A percentile compares a stretch with the other conserved stretches of the same genome.
These are phyloP conservation scores for Fusarium algeriense DNA, from an alignment of 2,329 filamentous ascomycete genomes.

Conservation along the genomic window DNA sequence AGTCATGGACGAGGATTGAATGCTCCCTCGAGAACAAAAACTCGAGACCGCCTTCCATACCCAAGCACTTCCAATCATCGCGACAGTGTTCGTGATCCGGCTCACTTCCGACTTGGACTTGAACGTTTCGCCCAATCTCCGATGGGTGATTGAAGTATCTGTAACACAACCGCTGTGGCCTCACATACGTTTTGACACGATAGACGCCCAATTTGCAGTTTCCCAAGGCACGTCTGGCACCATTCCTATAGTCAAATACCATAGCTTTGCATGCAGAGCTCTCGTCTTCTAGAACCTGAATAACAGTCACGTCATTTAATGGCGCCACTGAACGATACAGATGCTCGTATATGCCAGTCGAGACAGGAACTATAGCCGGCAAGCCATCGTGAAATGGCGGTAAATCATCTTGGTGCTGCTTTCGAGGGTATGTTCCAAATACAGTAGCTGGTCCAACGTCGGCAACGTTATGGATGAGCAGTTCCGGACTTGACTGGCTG, in stretches of 20 bases:
- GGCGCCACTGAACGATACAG: conserved; percentile 1
- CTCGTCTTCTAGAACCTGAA: conserved; percentile 4
- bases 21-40: conserved; percentile 17
- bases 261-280: conserved; percentile 4
- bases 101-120: background rate
- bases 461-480: conserved; percentile 12
- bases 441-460: conserved; percentile 22
- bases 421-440: conserved; percentile 18
- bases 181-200: background rate
- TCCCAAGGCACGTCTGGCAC: conserved; percentile 4
- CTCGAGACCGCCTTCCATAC: conserved; percentile 5
- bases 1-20: background rate
- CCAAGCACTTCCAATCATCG: conserved; percentile 9
- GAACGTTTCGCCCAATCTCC: background rate
- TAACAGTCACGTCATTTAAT: background rate
- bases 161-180: conserved; percentile 1
- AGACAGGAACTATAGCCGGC: background rate
- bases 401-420: background rate
- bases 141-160: background rate
- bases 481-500: conserved; percentile 10
- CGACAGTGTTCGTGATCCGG: background rate
- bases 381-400: background rate
- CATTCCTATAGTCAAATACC: conserved; percentile 3
- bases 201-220: background rate
- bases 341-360: background rate